Base-by-base conservation (phyloP, 1,139 yeast genomes). In the Magnusiomyces tetraspermus region DNA sequence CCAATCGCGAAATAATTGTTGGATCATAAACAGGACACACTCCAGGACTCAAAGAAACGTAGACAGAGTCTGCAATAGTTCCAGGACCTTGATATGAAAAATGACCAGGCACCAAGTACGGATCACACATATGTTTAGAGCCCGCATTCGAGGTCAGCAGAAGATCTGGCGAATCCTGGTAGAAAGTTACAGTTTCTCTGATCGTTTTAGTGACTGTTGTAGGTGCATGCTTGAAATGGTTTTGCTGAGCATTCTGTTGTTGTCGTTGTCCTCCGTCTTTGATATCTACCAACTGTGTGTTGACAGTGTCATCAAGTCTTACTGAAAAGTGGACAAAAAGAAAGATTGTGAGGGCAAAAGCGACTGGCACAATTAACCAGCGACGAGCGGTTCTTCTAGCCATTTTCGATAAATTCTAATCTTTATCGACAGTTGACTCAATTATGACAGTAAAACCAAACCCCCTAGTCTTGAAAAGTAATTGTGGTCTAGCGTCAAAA, bases 1-100 rank as follows among this genome's bases (percentile, higher is more conserved):
- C 37, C 13, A 54, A 30, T 3, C 24, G 42, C 10, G 42, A 38
- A 19, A 21, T 15, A 10, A 54, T 52, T 4, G 51, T 46, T 1
- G 58, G 58, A 28, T 37, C n/a, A 15, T 51, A 43, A 3, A 55
- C 52, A 44, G 49, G 48, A 40, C 59, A 56, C n/a, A 49, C 53
- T 2, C 50, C 31, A 8, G 55, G 48, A n/a, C 31, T 47, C 45
- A 10, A 52, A 31, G 36, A 45, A 30, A 49, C 45, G 15, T 5
- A 38, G 23, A 38, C 22, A 10, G 42, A 19, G 5, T 21, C 24
- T n/a, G 42, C 8, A 38, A 38, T 38, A 4, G 45, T 4, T 15
- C 31, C 45, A 26, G 49, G 43, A 42, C 46, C 26, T 40, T 37
- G 30, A 42, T n/a, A 41, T 46, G 42, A n/a, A 23, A 47, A 55